Conservation (phyloP, 1,284 basidiomycete genomes). For the Ceratobasidium sp. region DNA sequence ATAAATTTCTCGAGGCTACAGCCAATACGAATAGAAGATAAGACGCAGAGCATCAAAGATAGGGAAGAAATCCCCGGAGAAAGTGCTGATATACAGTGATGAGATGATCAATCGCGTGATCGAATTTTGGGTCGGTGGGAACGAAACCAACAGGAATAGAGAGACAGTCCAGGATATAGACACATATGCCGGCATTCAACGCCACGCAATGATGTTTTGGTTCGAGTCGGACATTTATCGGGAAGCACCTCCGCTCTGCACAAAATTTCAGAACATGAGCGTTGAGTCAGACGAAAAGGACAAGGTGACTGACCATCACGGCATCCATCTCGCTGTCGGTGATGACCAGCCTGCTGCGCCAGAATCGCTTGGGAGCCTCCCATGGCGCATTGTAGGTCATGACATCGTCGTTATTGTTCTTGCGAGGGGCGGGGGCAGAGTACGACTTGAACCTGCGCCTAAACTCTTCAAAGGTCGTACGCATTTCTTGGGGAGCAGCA, state of each 20-base stretch:
- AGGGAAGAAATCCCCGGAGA: neutral
- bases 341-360: conserved; percentile 64
- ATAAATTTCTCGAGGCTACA: neutral
- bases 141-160: neutral
- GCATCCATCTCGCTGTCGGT: conserved; percentile 79
- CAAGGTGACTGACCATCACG: conserved; percentile 66
- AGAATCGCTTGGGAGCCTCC: conserved; percentile 76
- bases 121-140: conserved; percentile 12
- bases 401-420: conserved; percentile 48
- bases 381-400: conserved; percentile 71
- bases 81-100: conserved; percentile 29
- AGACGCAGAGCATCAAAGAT: no score
- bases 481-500: conserved; percentile 73
- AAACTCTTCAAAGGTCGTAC: conserved; percentile 67
- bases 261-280: conserved; percentile 2
- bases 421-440: conserved; percentile 48
- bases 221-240: neutral
- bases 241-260: conserved; percentile 75
- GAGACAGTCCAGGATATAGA: neutral
- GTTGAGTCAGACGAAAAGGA: neutral
- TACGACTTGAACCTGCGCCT: conserved; percentile 60
- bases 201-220: no score
- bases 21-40: no score
- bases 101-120: neutral
- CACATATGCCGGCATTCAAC: neutral